phyloP scores from a whole-genome alignment of 2,329 filamentous ascomycete genomes.

The Pseudocercospora musae region DNA sequence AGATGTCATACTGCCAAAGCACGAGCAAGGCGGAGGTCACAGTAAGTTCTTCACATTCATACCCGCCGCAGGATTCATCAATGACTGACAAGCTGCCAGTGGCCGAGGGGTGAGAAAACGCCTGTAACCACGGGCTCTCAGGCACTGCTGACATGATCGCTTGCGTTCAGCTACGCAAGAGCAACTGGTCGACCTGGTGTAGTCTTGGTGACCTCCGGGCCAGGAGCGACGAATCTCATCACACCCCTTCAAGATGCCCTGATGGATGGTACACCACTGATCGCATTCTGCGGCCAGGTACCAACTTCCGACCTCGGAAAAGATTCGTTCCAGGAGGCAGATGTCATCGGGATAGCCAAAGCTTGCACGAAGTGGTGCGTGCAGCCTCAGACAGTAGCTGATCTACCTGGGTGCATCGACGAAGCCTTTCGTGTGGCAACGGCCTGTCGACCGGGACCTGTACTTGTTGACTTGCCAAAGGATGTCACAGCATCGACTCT shows the following conservation, averaged over 20 bases:
- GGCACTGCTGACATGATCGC: neutral
- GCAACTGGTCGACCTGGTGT: constrained; percentile 90
- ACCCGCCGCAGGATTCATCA: neutral
- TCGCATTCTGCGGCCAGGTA: constrained; percentile 93
- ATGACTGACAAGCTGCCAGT: neutral
- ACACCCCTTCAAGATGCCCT: constrained; percentile 94
- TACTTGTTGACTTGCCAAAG: constrained; percentile 67
- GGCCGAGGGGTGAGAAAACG: neutral
- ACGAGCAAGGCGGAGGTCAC: constrained; percentile 95
- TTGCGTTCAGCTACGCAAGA: constrained; percentile 77
- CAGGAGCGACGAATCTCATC: constrained; percentile 77
- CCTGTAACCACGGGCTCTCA: neutral
- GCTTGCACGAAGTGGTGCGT: constrained; percentile 99
- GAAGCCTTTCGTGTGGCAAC: constrained; percentile 98
- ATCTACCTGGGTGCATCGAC: constrained; percentile 89
- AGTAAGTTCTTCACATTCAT: constrained; percentile 63
- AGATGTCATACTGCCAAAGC: constrained; percentile 87
- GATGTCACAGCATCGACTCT: constrained; percentile 82
- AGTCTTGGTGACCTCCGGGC: constrained; percentile 74
- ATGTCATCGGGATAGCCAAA: constrained; percentile 83
- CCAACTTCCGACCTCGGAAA: constrained; percentile 83
- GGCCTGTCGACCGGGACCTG: constrained; percentile 86
- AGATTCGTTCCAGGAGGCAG: constrained; percentile 94
- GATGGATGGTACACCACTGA: constrained; percentile 89
- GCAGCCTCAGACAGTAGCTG: constrained; percentile 93